Evolutionary conservation across 805 yeast genomes (phyloP).

Genomic region (Maudiozyma bulderi): DNA sequence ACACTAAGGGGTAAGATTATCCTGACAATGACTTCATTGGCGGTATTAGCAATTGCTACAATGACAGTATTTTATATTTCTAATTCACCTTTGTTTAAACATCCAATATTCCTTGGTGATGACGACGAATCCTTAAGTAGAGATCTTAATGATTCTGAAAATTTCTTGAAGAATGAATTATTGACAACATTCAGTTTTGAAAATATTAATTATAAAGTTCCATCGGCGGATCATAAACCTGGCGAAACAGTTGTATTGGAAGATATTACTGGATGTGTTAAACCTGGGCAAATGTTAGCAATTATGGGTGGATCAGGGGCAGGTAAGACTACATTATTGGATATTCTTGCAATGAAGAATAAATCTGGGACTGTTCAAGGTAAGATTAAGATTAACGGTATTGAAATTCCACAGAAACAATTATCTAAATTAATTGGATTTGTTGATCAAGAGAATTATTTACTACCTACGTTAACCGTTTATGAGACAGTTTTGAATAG

Average conservation of each 20-base stretch:
- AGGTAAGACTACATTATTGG: slow-evolving; percentile 89
- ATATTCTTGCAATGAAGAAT: slow-evolving; percentile 80
- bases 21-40: slow-evolving; percentile 31
- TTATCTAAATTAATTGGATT: slow-evolving; percentile 73
- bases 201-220: slow-evolving; percentile 44
- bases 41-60: slow-evolving; percentile 27
- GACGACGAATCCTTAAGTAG: slow-evolving; percentile 3
- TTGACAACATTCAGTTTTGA: slow-evolving; percentile 75
- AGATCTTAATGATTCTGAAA: slow-evolving; percentile 20
- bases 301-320: slow-evolving; percentile 99
- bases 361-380: slow-evolving; percentile 69
- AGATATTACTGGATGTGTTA: slow-evolving; percentile 62
- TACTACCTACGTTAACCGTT: slow-evolving; percentile 88
- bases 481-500: slow-evolving; percentile 91
- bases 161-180: slow-evolving; percentile 38
- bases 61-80: slow-evolving; percentile 37
- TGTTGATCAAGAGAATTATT: slow-evolving; percentile 90
- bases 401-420: slow-evolving; percentile 29
- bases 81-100: slow-evolving; percentile 52
- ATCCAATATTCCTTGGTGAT: slow-evolving; percentile 12
- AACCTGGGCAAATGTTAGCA: slow-evolving; percentile 85
- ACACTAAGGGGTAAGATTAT: slow-evolving; percentile 35
- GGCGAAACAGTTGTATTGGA: slow-evolving; percentile 39
- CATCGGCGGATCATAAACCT: slow-evolving; percentile 4
- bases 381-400: slow-evolving; percentile 67